Percentiles rank a stretch among this genome's conserved stretches.
These are phyloP conservation scores for Hypoxylon sp. DNA, from an alignment of 2,329 filamentous ascomycete species.

Conservation along the genomic window DNA sequence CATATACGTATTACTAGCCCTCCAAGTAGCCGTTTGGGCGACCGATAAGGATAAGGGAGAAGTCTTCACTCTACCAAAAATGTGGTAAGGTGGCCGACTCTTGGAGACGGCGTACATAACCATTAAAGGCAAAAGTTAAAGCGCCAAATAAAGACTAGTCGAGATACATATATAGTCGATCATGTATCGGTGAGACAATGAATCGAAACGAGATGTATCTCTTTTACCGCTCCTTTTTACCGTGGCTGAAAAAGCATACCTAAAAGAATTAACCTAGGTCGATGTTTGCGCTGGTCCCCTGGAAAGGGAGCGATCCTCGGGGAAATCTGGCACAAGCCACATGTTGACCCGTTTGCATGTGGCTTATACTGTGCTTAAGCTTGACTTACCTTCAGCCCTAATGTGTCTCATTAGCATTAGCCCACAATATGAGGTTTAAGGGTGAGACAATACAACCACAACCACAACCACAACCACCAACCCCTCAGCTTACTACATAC, in stretches of 20 bases:
- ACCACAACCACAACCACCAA: background rate
- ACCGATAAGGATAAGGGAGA: constrained; percentile 23
- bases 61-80: constrained; percentile 35
- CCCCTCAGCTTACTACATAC: background rate
- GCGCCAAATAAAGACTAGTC: constrained; percentile 1
- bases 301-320: constrained; percentile 12
- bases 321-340: constrained; percentile 16
- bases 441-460: background rate
- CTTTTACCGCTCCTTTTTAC: constrained; percentile 22
- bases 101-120: constrained; percentile 15
- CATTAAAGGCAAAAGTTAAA: constrained; percentile 3
- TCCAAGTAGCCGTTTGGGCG: constrained; percentile 30
- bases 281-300: constrained; percentile 13
- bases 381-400: background rate
- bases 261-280: constrained; percentile 20
- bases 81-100: constrained; percentile 36
- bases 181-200: background rate
- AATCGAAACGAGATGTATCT: background rate
- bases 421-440: background rate
- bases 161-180: background rate
- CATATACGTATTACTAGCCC: constrained; percentile 23
- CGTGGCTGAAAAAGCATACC: constrained; percentile 11
- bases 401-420: background rate
- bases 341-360: background rate
- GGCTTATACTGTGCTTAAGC: too few relatives aligned